phyloP scores from a whole-genome alignment of 2,329 filamentous ascomycete species.

The Penicillium glabrum region DNA sequence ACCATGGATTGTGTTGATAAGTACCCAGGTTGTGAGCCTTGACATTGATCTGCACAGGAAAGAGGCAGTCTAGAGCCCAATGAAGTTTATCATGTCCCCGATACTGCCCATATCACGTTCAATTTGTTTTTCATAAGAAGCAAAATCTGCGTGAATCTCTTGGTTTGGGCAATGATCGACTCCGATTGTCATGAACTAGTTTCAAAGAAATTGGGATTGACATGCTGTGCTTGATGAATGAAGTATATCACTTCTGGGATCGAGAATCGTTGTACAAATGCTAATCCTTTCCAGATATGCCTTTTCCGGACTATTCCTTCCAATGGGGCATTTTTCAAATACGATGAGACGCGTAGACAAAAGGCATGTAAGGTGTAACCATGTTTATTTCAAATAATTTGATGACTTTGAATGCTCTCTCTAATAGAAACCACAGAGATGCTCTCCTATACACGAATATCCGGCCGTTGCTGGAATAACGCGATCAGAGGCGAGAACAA shows the following conservation, averaged over 20 bases:
- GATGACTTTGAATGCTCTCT: background rate
- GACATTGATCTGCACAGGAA: background rate
- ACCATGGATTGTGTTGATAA: background rate
- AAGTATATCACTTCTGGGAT: background rate
- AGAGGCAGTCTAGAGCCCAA: background rate
- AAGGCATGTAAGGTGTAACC: background rate
- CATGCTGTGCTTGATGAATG: background rate
- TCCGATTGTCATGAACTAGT: background rate
- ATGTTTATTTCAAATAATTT: background rate
- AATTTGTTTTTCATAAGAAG: background rate
- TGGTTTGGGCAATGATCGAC: background rate
- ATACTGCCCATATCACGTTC: background rate
- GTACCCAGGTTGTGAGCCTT: background rate
- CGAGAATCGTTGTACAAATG: background rate
- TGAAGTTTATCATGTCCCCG: background rate
- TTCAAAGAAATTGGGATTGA: background rate
- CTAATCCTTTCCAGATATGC: background rate
- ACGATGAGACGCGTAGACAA: background rate
- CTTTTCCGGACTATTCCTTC: background rate
- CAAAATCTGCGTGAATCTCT: background rate
- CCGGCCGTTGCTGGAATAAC: conserved; percentile 43
- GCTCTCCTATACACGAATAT: conserved; percentile 14
- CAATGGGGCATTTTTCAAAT: too few species aligned
- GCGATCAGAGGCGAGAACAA: conserved; percentile 52
- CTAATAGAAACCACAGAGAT: too few species aligned